Percentiles rank a stretch among this genome's conserved stretches.
Conservation (phyloP, 2,329 filamentous ascomycete species). For the Calonectria pteridis region DNA sequence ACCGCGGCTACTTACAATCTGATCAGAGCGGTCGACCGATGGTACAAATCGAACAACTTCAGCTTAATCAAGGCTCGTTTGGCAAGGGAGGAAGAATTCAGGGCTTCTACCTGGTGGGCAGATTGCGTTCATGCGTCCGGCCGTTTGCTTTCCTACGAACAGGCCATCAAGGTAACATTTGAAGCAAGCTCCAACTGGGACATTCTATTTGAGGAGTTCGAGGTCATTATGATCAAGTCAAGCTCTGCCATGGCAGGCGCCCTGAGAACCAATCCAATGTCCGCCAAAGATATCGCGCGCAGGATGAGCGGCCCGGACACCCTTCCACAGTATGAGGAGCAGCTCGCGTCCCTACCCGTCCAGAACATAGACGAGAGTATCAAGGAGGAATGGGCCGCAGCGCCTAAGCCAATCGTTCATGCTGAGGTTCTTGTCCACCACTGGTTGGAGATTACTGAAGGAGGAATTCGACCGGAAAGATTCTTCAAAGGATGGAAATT, state of each 20-base stretch:
- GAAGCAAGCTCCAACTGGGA: background rate
- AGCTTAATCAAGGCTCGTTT: background rate
- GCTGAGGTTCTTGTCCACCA: constrained; percentile 22
- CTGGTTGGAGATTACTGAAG: constrained; percentile 16
- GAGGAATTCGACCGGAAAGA: constrained; percentile 14
- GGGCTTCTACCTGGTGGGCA: background rate
- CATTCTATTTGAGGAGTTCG: constrained; percentile 8
- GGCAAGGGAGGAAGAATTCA: background rate
- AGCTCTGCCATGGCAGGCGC: background rate
- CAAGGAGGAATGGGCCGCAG: background rate
- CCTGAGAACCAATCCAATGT: background rate
- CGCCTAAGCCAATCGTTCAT: constrained; percentile 9
- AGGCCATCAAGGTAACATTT: background rate
- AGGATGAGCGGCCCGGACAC: background rate
- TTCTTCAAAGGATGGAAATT: constrained; percentile 17
- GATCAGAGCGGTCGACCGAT: background rate
- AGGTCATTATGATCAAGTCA: constrained; percentile 12
- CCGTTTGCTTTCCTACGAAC: constrained; percentile 19
- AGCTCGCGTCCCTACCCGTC: background rate
- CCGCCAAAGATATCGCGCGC: background rate
- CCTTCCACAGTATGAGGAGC: background rate
- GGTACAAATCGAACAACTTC: background rate
- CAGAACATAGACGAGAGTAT: constrained; percentile 1
- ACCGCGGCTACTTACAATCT: background rate
- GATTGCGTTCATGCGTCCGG: constrained; percentile 6